Evolutionary conservation across 805 yeast species (phyloP), one percentile per base, ranked within the genome.

Genomic region (Zygosaccharomyces kombuchaensis): DNA sequence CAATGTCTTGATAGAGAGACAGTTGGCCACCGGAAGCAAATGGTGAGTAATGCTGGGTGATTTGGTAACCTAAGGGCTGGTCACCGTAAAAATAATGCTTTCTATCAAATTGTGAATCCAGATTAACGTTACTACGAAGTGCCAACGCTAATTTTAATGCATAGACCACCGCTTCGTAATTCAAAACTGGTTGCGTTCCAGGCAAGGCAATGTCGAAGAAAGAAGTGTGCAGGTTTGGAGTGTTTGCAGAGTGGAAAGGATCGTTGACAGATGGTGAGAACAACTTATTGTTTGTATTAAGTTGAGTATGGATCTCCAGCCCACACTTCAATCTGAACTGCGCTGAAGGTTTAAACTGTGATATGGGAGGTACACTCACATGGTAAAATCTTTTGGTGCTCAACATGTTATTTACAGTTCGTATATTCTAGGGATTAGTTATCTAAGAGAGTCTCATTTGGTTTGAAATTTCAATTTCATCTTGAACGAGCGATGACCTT

Each of bases 11-110:
- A 9, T 57, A 60, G 34, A 91, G 62, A 17, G 60, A 60, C 25
- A 91, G 39, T 16, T 44, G 52, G 0, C 99, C 99, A 40, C 78
- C 73, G 26, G 64, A 69, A 1, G 96, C 93, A 38, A 87, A 70
- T 1, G 98, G 97, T 29, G 74, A 74, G 61, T 77, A 87, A 59
- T 80, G 86, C 66, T 93, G 99, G 0, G 99, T 93, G 40, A 93
- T 84, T 63, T 93, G 99, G 66, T 89, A 93, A 1, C 99, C 99
- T 43, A 85, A 67, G 0, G 99, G 99, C 62, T 93, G 98, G 64
- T 93, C 99, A 1, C 90, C 91, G 63, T 93, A 93, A 65, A 93
- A 89, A 63, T 93, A 93, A 63, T 93, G 99, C 65, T 93, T 93
- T 54, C 99, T 72, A 60, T 93, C 99, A 63, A 93, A 93, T 1